phyloP scores from a whole-genome alignment of 495 filamentous ascomycete species.

The Tuber aestivum region DNA sequence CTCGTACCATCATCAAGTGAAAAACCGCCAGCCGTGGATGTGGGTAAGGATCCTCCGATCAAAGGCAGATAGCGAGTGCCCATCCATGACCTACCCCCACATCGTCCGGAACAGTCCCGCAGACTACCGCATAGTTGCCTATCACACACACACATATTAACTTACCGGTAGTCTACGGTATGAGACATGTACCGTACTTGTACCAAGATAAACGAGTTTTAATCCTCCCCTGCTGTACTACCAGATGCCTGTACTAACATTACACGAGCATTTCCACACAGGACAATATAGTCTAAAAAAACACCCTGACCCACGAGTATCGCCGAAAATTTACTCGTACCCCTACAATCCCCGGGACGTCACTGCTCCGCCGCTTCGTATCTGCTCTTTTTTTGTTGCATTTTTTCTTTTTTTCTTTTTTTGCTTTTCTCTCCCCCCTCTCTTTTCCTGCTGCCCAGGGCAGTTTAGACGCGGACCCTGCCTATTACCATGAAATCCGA shows the following conservation, averaged over 20 bases:
- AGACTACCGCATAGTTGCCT: neutral
- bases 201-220: neutral
- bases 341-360: neutral
- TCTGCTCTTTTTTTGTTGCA: neutral
- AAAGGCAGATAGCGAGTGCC: neutral
- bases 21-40: neutral
- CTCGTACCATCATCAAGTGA: no score
- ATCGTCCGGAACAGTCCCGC: neutral
- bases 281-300: neutral
- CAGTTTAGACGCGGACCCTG: neutral
- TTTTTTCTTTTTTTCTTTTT: no score
- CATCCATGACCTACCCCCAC: neutral
- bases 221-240: neutral
- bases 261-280: neutral
- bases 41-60: neutral
- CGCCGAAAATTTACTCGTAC: slow-evolving; percentile 5
- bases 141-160: neutral
- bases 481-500: neutral
- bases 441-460: neutral
- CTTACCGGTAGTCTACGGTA: neutral
- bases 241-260: neutral
- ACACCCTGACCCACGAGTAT: neutral
- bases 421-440: neutral
- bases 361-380: neutral
- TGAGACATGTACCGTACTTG: no score